A percentile compares a stretch with the other conserved stretches of the same genome.
Conservation (phyloP, 2,329 filamentous ascomycete genomes). For the Shiraia sp. region DNA sequence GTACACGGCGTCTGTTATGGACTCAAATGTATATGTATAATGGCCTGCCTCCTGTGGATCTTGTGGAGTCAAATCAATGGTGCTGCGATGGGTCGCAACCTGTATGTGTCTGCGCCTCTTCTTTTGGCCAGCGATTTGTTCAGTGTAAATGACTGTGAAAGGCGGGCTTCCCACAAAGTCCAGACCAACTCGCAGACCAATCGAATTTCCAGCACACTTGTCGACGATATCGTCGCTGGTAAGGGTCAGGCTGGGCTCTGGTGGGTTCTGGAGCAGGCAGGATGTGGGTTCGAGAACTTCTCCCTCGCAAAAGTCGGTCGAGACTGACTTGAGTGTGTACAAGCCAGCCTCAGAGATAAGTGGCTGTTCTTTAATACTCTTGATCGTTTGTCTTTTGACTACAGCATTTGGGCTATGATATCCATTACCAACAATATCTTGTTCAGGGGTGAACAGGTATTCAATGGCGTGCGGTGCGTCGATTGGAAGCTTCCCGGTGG, state of each 20-base stretch:
- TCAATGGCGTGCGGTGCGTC: conserved; percentile 72
- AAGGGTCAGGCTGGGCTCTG: conserved; percentile 78
- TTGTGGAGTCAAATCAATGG: conserved; percentile 80
- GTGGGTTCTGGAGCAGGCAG: conserved; percentile 89
- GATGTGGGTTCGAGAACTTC: conserved; percentile 92
- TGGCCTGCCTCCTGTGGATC: conserved; percentile 78
- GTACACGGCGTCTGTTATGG: conserved; percentile 84
- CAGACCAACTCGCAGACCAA: conserved; percentile 85
- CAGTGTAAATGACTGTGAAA: conserved; percentile 79
- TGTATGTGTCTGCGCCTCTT: conserved; percentile 56
- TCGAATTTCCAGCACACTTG: conserved; percentile 91
- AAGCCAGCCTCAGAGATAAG: conserved; percentile 77
- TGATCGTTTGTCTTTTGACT: conserved; percentile 63
- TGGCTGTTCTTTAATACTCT: conserved; percentile 65
- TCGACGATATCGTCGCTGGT: conserved; percentile 83
- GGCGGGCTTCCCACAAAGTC: conserved; percentile 92
- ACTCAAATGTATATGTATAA: conserved; percentile 83
- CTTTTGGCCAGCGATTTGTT: conserved; percentile 64
- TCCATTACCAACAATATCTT: conserved; percentile 68
- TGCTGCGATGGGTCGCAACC: conserved; percentile 72
- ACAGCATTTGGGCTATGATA: conserved; percentile 65
- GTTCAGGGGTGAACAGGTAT: conserved; percentile 80
- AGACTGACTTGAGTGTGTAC: conserved; percentile 81
- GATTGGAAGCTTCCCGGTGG: conserved; percentile 60
- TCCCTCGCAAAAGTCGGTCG: conserved; percentile 79